Evolutionary conservation across 441 rosid genomes (phyloP).

Genomic region (Syzygium malaccense): DNA sequence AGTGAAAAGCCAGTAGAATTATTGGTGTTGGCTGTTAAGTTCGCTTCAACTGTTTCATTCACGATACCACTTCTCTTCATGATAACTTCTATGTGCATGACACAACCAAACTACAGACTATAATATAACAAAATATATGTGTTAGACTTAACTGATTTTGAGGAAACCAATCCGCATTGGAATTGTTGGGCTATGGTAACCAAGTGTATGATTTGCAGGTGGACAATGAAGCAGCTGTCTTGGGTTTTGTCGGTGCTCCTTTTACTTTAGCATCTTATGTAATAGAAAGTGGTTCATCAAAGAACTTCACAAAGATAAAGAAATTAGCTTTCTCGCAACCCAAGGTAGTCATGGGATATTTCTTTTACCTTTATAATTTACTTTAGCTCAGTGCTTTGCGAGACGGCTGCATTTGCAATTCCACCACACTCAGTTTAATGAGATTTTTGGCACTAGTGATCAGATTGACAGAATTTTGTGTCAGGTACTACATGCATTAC

Average conservation of each 20-base stretch:
- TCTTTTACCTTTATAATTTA: not conserved
- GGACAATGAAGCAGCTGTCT: conserved; percentile 66
- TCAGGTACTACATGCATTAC: conserved; percentile 83
- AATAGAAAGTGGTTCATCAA: conserved; percentile 95
- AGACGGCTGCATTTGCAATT: not conserved
- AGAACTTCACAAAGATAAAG: conserved; percentile 79
- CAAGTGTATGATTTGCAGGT: conserved; percentile 37
- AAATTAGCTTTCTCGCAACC: conserved; percentile 89
- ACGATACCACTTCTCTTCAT: not conserved
- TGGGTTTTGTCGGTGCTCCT: conserved; percentile 98
- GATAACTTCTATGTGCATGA: not conserved
- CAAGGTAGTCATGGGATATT: conserved; percentile 27
- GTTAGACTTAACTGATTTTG: not conserved
- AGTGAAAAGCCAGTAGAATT: not conserved
- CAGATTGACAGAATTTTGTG: not conserved
- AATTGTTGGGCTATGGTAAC: not conserved
- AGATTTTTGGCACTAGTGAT: not conserved
- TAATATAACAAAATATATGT: not conserved
- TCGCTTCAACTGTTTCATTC: not conserved
- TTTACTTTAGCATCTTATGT: conserved; percentile 90
- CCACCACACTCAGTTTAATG: not conserved
- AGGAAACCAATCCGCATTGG: not conserved
- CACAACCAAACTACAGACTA: not conserved
- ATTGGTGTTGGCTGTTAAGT: not conserved
- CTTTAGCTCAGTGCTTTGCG: not conserved